Percentiles rank a stretch among this genome's conserved stretches.
These are phyloP conservation scores for Beauveria bassiana DNA, from an alignment of 2,329 filamentous ascomycete species.

Conservation along the genomic window DNA sequence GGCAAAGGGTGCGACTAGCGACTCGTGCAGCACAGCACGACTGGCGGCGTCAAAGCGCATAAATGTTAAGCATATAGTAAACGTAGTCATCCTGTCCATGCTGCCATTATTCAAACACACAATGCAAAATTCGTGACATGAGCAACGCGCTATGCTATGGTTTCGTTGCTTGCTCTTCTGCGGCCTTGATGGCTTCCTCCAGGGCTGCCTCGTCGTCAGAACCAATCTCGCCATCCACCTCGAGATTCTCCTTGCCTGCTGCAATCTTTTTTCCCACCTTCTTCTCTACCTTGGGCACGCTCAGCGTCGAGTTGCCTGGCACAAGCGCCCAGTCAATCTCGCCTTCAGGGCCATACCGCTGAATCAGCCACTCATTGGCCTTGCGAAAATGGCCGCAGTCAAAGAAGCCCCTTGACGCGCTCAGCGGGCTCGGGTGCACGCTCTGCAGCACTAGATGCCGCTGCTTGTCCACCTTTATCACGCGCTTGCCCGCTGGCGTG, in stretches of 20 bases:
- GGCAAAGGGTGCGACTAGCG: neutral
- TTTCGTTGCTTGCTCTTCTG: slow-evolving; percentile 18
- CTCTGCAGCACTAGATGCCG: slow-evolving; percentile 77
- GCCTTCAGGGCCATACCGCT: slow-evolving; percentile 69
- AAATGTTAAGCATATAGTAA: neutral
- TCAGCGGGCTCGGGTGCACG: slow-evolving; percentile 90
- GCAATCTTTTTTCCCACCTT: slow-evolving; percentile 12
- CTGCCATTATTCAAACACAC: neutral
- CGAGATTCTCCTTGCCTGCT: slow-evolving; percentile 11
- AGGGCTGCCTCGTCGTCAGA: slow-evolving; percentile 31
- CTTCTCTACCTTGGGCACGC: slow-evolving; percentile 21
- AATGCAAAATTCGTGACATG: neutral
- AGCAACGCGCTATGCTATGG: neutral
- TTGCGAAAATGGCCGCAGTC: slow-evolving; percentile 74
- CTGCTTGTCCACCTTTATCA: slow-evolving; percentile 61
- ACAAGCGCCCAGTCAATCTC: slow-evolving; percentile 76
- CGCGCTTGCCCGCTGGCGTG: slow-evolving; percentile 70
- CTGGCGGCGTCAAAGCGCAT: neutral
- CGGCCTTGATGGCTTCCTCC: slow-evolving; percentile 26
- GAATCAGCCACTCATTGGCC: slow-evolving; percentile 76
- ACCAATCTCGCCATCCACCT: slow-evolving; percentile 21
- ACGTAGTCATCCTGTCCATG: neutral
- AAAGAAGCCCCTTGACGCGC: slow-evolving; percentile 74
- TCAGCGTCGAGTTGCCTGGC: slow-evolving; percentile 25
- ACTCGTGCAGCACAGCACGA: neutral